Evolutionary conservation across 495 filamentous ascomycete genomes (phyloP), one percentile per base, ranked within the genome.

Genomic region (Choiromyces venosus): DNA sequence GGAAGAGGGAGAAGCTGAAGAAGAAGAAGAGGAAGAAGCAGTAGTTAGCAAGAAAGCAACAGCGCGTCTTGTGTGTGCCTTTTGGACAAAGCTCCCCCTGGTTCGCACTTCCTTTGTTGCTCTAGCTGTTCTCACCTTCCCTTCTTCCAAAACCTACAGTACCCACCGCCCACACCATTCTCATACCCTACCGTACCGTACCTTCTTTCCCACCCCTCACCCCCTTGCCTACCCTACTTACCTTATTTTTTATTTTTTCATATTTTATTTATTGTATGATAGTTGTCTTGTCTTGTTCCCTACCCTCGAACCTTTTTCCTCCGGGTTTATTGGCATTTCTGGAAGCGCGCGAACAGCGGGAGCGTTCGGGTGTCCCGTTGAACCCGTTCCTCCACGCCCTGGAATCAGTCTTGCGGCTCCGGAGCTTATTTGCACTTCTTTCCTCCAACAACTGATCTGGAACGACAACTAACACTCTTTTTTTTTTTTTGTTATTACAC

Each of bases 371-470:
- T 61, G 25, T 29, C 52, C 52, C 52, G 25, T 61, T 61, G 52
- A 61, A 33, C 52, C 52, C 52, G 52, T 61, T 61, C 33, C 52
- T 29, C 52, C 52, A 61, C 25, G 52, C 52, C 52, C 52, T 61
- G 52, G 52, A 61, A 61, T 33, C 52, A 61, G 25, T 61, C 52
- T 77, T 77, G 75, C 75, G 75, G 75, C 75, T 77, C 75, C 67
- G 75, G 76, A 77, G 75, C 75, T 77, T 77, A 77, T 72, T 77
- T 77, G 74, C 66, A 77, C 75, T 69, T 42, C 68, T 76, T 38
- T 29, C 21, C 52, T 76, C 75, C 68, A 39, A 42, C 74, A 69
- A 42, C 73, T 61, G 67, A 72, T 65, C 46, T 40, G 67, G 65
- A 61, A 74, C 73, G 67, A 74, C 73, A 74, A 67, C 65, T 76